These are phyloP conservation scores for Hyaloscypha hepaticicola DNA, from an alignment of 495 filamentous ascomycete genomes.

Conservation along the genomic window DNA sequence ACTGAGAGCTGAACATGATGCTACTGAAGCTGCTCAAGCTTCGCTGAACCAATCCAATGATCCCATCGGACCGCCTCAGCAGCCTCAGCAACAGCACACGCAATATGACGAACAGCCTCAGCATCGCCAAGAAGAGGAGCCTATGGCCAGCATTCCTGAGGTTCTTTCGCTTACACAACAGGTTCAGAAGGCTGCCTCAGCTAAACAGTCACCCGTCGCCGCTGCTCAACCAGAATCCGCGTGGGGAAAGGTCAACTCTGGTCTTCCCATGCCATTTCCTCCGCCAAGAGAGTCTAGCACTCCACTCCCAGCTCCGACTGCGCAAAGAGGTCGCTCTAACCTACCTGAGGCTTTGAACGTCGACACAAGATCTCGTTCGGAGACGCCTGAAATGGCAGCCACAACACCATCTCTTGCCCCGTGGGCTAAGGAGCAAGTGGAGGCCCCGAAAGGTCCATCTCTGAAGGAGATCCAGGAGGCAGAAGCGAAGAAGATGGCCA, in stretches of 20 bases:
- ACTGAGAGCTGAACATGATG: constrained; percentile 56
- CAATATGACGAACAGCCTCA: constrained; percentile 23
- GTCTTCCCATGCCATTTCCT: constrained; percentile 76
- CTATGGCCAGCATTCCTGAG: constrained; percentile 30
- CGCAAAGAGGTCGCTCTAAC: constrained; percentile 79
- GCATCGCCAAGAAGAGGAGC: constrained; percentile 24
- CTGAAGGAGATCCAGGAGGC: constrained; percentile 96
- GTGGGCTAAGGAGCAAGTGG: constrained; percentile 85
- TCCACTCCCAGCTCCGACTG: constrained; percentile 81
- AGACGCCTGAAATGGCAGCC: constrained; percentile 59
- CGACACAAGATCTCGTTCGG: constrained; percentile 69
- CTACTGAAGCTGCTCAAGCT: constrained; percentile 37
- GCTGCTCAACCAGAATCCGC: constrained; percentile 52
- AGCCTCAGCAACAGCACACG: constrained; percentile 21
- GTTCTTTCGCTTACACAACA: constrained; percentile 78
- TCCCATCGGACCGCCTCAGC: constrained; percentile 26
- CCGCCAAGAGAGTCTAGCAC: constrained; percentile 71
- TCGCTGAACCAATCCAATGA: constrained; percentile 13
- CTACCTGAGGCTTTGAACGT: constrained; percentile 77
- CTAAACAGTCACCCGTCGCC: constrained; percentile 56
- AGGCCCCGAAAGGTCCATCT: constrained; percentile 82
- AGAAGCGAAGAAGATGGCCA: constrained; percentile 90
- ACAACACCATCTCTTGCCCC: constrained; percentile 72
- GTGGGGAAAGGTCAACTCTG: constrained; percentile 59
- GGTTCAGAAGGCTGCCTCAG: constrained; percentile 73